Evolutionary conservation across 169 alveolate species (phyloP).

Genomic region (Theileria annulata): DNA sequence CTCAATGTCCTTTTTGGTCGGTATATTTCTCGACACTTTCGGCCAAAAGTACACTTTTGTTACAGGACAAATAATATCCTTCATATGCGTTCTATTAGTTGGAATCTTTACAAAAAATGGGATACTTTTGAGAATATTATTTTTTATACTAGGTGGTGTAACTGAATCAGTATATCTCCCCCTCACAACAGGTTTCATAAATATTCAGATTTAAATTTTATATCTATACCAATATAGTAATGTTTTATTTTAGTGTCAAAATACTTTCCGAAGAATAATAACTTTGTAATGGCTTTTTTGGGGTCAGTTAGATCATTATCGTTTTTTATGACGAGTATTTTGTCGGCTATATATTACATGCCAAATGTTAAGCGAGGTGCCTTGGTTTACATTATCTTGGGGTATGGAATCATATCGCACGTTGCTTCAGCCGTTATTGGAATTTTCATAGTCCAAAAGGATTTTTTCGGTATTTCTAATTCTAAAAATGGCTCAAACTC

Average conservation of each 20-base stretch:
- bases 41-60: constrained; percentile 32
- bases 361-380: background rate
- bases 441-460: constrained; percentile 24
- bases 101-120: constrained; percentile 29
- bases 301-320: constrained; percentile 55
- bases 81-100: constrained; percentile 7
- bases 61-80: constrained; percentile 19
- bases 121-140: constrained; percentile 3
- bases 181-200: constrained; percentile 3
- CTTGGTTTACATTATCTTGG: constrained; percentile 15
- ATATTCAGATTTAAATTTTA: background rate
- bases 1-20: constrained; percentile 24
- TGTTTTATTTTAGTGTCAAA: constrained; percentile 11
- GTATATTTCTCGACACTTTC: constrained; percentile 25
- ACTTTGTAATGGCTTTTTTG: constrained; percentile 31
- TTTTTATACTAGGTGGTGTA: constrained; percentile 27
- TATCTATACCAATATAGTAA: background rate
- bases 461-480: background rate
- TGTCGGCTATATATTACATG: constrained; percentile 18
- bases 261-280: constrained; percentile 36
- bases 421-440: constrained; percentile 35
- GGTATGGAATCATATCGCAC: constrained; percentile 17
- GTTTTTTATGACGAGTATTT: constrained; percentile 34
- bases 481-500: background rate
- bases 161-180: constrained; percentile 45